Conservation (phyloP, 2,329 filamentous ascomycete species). For the Diaporthe citriasiana region DNA sequence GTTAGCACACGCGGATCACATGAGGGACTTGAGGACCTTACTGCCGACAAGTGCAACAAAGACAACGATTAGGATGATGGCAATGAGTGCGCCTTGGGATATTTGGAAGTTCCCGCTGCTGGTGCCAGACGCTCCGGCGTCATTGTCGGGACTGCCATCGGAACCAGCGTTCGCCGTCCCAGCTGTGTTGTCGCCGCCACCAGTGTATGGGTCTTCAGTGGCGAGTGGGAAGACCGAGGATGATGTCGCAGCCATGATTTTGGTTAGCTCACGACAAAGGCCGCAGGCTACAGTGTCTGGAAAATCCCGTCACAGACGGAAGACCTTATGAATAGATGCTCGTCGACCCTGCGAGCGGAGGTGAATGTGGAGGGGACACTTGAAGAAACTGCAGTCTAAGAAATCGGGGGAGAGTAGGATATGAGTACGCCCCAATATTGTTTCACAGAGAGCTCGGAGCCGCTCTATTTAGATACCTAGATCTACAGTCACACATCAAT, state of each 20-base stretch:
- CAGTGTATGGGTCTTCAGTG: conserved; percentile 56
- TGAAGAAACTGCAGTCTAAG: background rate
- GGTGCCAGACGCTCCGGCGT: conserved; percentile 75
- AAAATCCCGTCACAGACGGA: background rate
- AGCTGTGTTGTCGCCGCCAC: conserved; percentile 53
- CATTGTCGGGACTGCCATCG: conserved; percentile 58
- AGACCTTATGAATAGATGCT: conserved; percentile 18
- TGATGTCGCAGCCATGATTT: conserved; percentile 58
- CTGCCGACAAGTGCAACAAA: conserved; percentile 77
- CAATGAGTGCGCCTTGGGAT: conserved; percentile 78
- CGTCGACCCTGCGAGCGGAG: conserved; percentile 10
- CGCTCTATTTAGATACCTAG: conserved; percentile 40
- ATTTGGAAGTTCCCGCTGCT: conserved; percentile 71
- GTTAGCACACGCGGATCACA: conserved; percentile 22
- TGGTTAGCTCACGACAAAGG: conserved; percentile 33
- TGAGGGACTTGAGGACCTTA: conserved; percentile 57
- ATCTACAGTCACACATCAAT: conserved; percentile 26
- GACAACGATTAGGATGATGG: conserved; percentile 81
- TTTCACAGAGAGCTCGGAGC: conserved; percentile 23
- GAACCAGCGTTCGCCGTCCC: conserved; percentile 41
- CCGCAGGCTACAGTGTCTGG: background rate
- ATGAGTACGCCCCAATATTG: background rate
- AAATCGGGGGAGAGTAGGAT: conserved; percentile 22
- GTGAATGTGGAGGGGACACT: background rate
- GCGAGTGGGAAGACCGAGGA: conserved; percentile 57